phyloP scores from a whole-genome alignment of 192 early-diverging fungal species.

The Coemansia sp. region DNA sequence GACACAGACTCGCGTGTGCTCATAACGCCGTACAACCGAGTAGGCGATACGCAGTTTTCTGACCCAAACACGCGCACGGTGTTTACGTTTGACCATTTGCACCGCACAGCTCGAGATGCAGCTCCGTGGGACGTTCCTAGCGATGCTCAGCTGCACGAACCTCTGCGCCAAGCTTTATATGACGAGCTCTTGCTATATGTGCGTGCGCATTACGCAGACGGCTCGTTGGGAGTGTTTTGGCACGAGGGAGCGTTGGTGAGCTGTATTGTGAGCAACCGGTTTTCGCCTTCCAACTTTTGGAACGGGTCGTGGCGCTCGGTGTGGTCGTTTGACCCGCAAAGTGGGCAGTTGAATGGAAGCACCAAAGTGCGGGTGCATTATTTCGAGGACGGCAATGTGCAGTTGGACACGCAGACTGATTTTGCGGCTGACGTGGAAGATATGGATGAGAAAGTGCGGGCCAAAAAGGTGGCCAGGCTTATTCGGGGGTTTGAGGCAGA shows the following conservation, averaged over 20 bases:
- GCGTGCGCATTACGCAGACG: conserved; percentile 77
- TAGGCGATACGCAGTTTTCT: conserved; percentile 65
- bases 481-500: conserved; percentile 75
- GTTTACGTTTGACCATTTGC: conserved; percentile 83
- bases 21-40: conserved; percentile 70
- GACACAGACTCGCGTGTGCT: conserved; percentile 57
- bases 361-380: conserved; percentile 90
- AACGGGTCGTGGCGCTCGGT: conserved; percentile 91
- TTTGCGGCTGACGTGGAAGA: conserved; percentile 37
- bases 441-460: conserved; percentile 24
- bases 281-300: conserved; percentile 94
- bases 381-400: conserved; percentile 99
- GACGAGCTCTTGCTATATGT: conserved; percentile 64
- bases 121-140: conserved; percentile 1
- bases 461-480: conserved; percentile 59
- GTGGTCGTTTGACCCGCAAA: conserved; percentile 69
- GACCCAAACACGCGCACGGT: conserved; percentile 70
- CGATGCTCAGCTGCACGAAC: conserved; percentile 8
- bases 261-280: conserved; percentile 85
- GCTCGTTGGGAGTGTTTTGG: conserved; percentile 62
- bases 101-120: conserved; percentile 54
- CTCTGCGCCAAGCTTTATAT: conserved; percentile 62
- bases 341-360: conserved; percentile 65
- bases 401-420: conserved; percentile 80
- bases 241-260: conserved; percentile 41